A percentile compares a stretch with the other conserved stretches of the same genome.
These are phyloP conservation scores for Talaromyces funiculosus DNA, from an alignment of 2,329 filamentous ascomycete species.

Conservation along the genomic window DNA sequence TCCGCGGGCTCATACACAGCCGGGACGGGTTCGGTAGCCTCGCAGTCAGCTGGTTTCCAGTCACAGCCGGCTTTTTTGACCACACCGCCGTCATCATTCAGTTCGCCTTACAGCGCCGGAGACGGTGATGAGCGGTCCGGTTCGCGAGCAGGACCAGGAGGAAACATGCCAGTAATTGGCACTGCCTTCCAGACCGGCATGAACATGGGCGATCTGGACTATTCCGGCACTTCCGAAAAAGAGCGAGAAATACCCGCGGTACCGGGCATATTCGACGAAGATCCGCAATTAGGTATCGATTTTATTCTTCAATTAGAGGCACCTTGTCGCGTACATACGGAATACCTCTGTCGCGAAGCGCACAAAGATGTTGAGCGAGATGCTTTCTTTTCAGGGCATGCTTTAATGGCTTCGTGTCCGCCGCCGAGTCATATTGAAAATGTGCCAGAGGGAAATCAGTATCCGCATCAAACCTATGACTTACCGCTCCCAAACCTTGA, in stretches of 20 bases:
- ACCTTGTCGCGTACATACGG: conserved; percentile 49
- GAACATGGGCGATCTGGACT: conserved; percentile 11
- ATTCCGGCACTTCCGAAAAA: conserved; percentile 4
- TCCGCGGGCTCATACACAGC: background rate
- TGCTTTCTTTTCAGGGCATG: conserved; percentile 72
- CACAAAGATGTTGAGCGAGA: conserved; percentile 53
- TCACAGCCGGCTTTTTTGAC: conserved; percentile 21
- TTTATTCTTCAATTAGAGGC: conserved; percentile 53
- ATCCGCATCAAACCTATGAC: conserved; percentile 71
- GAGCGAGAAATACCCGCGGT: background rate
- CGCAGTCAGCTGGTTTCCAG: conserved; percentile 24
- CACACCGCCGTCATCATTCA: conserved; percentile 31
- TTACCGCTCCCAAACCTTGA: conserved; percentile 69
- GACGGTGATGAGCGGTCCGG: conserved; percentile 24
- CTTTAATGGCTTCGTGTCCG: conserved; percentile 86
- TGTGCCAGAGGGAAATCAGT: conserved; percentile 49
- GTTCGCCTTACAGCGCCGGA: conserved; percentile 24
- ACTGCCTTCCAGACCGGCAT: conserved; percentile 4
- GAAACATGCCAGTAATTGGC: conserved; percentile 1
- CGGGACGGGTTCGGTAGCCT: conserved; percentile 32
- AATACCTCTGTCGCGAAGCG: conserved; percentile 82
- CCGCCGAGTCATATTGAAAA: conserved; percentile 59
- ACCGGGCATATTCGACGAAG: conserved; percentile 40
- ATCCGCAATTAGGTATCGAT: conserved; percentile 44
- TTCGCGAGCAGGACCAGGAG: conserved; percentile 19